Conservation (phyloP, 305 asterid genomes). For the Plantago rigida region DNA sequence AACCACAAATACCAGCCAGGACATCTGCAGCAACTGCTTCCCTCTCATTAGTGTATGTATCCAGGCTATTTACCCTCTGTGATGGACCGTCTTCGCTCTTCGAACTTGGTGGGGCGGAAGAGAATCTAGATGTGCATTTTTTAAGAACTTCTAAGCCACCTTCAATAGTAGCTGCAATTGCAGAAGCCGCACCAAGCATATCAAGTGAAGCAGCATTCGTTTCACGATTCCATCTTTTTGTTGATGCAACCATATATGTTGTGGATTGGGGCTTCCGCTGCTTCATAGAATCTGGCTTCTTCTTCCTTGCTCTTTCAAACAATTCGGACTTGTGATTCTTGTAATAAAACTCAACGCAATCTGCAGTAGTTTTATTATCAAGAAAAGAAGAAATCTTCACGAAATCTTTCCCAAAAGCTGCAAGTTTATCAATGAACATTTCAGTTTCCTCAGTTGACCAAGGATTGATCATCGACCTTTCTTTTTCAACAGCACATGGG, state of each 20-base stretch:
- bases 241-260: slow-evolving; percentile 65
- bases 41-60: slow-evolving; percentile 47
- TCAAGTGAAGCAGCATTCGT: slow-evolving; percentile 71
- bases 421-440: slow-evolving; percentile 69
- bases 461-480: slow-evolving; percentile 59
- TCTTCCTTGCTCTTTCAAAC: slow-evolving; percentile 62
- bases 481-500: slow-evolving; percentile 71
- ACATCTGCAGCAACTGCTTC: slow-evolving; percentile 92
- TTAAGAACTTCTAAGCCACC: slow-evolving; percentile 40
- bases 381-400: slow-evolving; percentile 69
- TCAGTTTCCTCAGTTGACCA: slow-evolving; percentile 78
- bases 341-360: slow-evolving; percentile 89
- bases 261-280: slow-evolving; percentile 53
- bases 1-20: slow-evolving; percentile 90
- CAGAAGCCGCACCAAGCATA: slow-evolving; percentile 75
- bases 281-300: slow-evolving; percentile 51
- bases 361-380: slow-evolving; percentile 71
- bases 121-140: slow-evolving; percentile 38
- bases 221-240: slow-evolving; percentile 83
- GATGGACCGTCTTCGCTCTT: slow-evolving; percentile 36
- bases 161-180: slow-evolving; percentile 52
- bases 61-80: slow-evolving; percentile 52
- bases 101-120: slow-evolving; percentile 32
- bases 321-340: slow-evolving; percentile 83
- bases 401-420: slow-evolving; percentile 67